Evolutionary conservation across 805 yeast genomes (phyloP).

Genomic region (Cyberlindnera subsufficiens): DNA sequence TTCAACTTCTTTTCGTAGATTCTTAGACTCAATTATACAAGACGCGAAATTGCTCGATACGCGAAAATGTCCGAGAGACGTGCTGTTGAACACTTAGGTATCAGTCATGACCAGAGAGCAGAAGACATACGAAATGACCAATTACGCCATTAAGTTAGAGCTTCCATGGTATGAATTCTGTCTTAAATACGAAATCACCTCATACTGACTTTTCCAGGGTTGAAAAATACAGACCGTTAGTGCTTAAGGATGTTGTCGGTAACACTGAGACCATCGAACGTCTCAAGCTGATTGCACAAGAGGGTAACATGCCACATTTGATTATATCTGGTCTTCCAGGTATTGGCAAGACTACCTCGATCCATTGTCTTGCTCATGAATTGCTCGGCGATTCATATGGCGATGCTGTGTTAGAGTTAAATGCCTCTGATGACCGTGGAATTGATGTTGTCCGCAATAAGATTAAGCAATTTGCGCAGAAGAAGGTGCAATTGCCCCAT

Average conservation of each 20-base stretch:
- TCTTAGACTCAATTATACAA: too few species aligned
- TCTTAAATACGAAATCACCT: neutral
- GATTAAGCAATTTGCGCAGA: constrained; percentile 94
- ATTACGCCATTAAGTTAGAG: constrained; percentile 19
- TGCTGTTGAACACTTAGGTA: too few species aligned
- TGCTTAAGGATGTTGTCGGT: constrained; percentile 83
- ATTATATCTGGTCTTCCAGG: constrained; percentile 96
- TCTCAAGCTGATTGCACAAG: constrained; percentile 74
- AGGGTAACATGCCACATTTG: constrained; percentile 96
- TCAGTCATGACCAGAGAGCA: too few species aligned
- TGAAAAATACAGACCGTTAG: constrained; percentile 89
- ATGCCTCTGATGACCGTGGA: constrained; percentile 97
- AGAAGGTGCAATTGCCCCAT: constrained; percentile 78
- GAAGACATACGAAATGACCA: constrained; percentile 5
- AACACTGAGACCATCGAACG: constrained; percentile 86
- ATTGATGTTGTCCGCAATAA: constrained; percentile 92
- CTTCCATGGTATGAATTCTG: constrained; percentile 21
- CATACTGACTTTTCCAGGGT: constrained; percentile 43
- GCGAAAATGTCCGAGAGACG: too few species aligned
- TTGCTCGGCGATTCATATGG: constrained; percentile 65
- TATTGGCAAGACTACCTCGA: constrained; percentile 93
- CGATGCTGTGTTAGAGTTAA: constrained; percentile 86
- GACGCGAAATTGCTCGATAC: too few species aligned
- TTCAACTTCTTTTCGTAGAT: too few species aligned
- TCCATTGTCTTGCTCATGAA: constrained; percentile 84